These are phyloP conservation scores for Galerina sulciceps DNA, from an alignment of 768 basidiomycete genomes.

Conservation along the genomic window DNA sequence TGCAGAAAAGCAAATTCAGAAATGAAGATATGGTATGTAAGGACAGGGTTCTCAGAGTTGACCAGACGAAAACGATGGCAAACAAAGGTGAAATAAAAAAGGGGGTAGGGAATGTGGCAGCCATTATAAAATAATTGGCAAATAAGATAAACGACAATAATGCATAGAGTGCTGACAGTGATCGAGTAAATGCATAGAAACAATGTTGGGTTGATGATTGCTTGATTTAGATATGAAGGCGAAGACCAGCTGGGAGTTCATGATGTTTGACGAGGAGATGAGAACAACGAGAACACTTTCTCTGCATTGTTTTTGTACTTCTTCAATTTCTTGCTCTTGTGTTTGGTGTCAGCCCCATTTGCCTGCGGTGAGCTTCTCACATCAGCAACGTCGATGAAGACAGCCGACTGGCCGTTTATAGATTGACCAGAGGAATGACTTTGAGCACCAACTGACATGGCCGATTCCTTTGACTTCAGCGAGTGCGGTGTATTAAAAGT, in stretches of 20 bases:
- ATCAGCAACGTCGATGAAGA: constrained; percentile 34
- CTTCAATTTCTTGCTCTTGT: constrained; percentile 77
- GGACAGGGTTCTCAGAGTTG: constrained; percentile 13
- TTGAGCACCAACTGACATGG: constrained; percentile 70
- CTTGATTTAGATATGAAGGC: constrained; percentile 9
- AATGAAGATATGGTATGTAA: constrained; percentile 13
- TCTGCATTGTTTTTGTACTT: constrained; percentile 89
- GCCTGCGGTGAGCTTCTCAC: constrained; percentile 19
- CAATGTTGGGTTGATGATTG: constrained; percentile 9
- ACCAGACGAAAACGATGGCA: constrained; percentile 9
- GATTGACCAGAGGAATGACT: constrained; percentile 78
- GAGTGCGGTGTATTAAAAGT: constrained; percentile 61
- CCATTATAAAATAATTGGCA: constrained; percentile 24
- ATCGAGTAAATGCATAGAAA: constrained; percentile 18
- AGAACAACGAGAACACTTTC: constrained; percentile 83
- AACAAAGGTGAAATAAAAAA: constrained; percentile 10
- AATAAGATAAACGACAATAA: constrained; percentile 23
- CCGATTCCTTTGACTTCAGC: constrained; percentile 81
- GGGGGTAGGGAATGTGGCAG: constrained; percentile 26
- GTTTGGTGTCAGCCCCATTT: constrained; percentile 49
- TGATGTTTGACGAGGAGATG: constrained; percentile 58
- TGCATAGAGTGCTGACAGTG: constrained; percentile 15
- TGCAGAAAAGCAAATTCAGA: constrained; percentile 4
- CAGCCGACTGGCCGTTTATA: constrained; percentile 51
- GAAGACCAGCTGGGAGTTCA: not conserved